These are phyloP conservation scores for Lepidium africanum DNA, from an alignment of 345 rosid genomes.

Conservation along the genomic window DNA sequence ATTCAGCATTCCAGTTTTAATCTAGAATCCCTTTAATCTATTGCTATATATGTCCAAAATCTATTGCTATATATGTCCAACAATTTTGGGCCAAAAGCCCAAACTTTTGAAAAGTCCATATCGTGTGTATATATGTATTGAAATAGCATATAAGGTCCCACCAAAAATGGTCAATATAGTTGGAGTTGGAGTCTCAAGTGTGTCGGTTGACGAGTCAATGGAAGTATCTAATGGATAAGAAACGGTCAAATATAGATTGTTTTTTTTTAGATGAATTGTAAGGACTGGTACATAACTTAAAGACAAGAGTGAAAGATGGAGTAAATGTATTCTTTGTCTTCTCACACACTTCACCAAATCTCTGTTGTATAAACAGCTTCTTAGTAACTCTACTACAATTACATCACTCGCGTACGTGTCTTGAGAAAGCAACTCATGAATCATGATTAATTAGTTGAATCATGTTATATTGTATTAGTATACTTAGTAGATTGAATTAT, in stretches of 20 bases:
- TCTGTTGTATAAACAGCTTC: constrained; percentile 12
- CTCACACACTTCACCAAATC: constrained; percentile 24
- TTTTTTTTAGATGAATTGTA: background rate
- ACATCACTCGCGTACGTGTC: constrained; percentile 12
- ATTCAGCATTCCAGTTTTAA: background rate
- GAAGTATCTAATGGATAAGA: background rate
- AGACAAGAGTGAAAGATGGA: constrained; percentile 22
- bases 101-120: background rate
- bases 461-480: background rate
- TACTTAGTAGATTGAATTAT: background rate
- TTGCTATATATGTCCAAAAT: background rate
- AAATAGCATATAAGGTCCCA: background rate
- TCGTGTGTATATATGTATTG: background rate
- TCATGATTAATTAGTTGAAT: constrained; percentile 1
- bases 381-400: constrained; percentile 9
- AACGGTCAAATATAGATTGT: constrained; percentile 19
- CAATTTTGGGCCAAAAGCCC: background rate
- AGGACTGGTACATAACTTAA: background rate
- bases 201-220: constrained; percentile 13
- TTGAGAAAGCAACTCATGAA: background rate
- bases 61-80: background rate
- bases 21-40: no score
- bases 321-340: constrained; percentile 16
- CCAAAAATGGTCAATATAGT: background rate
- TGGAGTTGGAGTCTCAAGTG: background rate